These are phyloP conservation scores for Nothomitra cinnamomea DNA, from an alignment of 2,329 filamentous ascomycete genomes.

Conservation along the genomic window DNA sequence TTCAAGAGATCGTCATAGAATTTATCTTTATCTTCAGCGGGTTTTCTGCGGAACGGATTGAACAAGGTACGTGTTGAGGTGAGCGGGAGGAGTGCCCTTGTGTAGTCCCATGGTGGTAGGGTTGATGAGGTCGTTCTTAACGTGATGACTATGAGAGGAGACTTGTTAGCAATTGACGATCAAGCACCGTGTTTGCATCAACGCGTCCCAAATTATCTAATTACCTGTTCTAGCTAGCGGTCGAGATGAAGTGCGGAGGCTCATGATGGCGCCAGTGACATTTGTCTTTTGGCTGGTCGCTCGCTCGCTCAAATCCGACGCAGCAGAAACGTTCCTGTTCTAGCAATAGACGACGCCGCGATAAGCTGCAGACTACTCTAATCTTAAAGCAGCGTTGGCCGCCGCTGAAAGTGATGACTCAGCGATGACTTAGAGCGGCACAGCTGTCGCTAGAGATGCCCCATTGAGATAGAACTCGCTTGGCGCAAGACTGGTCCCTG, in stretches of 20 bases:
- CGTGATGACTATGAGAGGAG: constrained; percentile 11
- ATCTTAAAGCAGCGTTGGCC: background rate
- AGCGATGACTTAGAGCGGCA: too few relatives aligned
- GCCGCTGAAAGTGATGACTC: too few relatives aligned
- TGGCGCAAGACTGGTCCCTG: too few relatives aligned
- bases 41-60: constrained; percentile 10
- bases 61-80: constrained; percentile 10
- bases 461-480: too few relatives aligned
- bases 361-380: constrained; percentile 11
- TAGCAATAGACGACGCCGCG: background rate
- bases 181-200: background rate
- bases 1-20: constrained; percentile 43
- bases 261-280: constrained; percentile 33
- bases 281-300: background rate
- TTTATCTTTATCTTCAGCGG: constrained; percentile 27
- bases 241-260: constrained; percentile 43
- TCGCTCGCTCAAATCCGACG: background rate
- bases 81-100: constrained; percentile 7
- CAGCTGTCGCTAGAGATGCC: too few relatives aligned
- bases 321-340: background rate
- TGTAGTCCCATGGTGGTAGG: background rate
- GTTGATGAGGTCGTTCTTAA: constrained; percentile 1
- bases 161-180: background rate
- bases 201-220: constrained; percentile 14
- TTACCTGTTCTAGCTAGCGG: constrained; percentile 44